Conservation (phyloP, 495 filamentous ascomycete species). For the Terfezia boudieri region DNA sequence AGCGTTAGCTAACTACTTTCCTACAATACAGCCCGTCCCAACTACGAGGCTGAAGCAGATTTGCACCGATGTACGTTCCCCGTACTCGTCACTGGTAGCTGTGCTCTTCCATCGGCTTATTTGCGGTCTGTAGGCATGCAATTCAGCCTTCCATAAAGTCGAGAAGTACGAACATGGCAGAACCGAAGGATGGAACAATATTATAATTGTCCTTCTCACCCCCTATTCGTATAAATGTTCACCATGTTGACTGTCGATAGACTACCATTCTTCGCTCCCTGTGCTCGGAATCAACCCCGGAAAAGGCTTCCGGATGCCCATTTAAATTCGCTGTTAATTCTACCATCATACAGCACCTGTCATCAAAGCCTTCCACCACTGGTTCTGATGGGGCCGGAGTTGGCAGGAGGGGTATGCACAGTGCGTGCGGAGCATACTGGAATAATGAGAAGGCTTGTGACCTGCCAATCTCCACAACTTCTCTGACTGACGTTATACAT, state of each 20-base stretch:
- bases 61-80: conserved; percentile 45
- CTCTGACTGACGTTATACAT: no score
- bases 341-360: conserved; percentile 88
- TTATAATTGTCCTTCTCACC: conserved; percentile 45
- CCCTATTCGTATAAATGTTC: background rate
- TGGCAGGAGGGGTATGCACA: conserved; percentile 87
- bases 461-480: no score
- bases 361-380: background rate
- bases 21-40: conserved; percentile 42
- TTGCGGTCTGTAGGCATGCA: conserved; percentile 43
- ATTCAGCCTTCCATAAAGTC: conserved; percentile 43
- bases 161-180: conserved; percentile 62
- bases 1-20: no score
- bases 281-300: conserved; percentile 55
- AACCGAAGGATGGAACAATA: conserved; percentile 65
- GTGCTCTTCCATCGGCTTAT: no score
- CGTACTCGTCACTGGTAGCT: background rate
- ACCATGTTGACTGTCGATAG: conserved; percentile 22
- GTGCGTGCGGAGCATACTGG: conserved; percentile 85
- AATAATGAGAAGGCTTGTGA: conserved; percentile 48
- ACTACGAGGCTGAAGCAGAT: conserved; percentile 60
- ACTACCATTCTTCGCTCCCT: conserved; percentile 68
- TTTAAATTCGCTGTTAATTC: conserved; percentile 93
- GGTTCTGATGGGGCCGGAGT: conserved; percentile 32
- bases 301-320: conserved; percentile 14